These are phyloP conservation scores for Neocallimastix lanati DNA, from an alignment of 192 early-diverging fungal genomes.

Conservation along the genomic window DNA sequence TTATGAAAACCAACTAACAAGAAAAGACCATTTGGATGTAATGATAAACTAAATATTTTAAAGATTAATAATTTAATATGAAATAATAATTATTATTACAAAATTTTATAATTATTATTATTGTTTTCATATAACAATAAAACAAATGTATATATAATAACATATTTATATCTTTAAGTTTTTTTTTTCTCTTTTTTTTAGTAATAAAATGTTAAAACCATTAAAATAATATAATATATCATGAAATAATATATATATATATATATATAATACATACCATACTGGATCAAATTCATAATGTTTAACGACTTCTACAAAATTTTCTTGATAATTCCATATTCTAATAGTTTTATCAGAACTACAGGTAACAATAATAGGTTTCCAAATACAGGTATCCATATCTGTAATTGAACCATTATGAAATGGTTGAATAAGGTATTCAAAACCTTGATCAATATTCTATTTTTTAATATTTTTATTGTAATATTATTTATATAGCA, in stretches of 20 bases:
- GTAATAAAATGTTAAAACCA: no score
- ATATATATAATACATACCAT: slow-evolving; percentile 15
- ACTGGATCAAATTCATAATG: slow-evolving; percentile 24
- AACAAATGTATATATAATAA: no score
- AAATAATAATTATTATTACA: no score
- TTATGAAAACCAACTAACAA: slow-evolving; percentile 31
- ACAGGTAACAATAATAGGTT: slow-evolving; percentile 36
- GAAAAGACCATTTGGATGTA: slow-evolving; percentile 37
- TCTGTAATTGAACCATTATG: slow-evolving; percentile 24
- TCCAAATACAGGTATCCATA: slow-evolving; percentile 29
- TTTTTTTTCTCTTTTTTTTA: no score
- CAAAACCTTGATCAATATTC: slow-evolving; percentile 3
- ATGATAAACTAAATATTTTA: slow-evolving; percentile 18
- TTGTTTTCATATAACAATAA: no score
- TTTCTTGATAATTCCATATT: slow-evolving; percentile 46
- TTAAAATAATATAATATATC: no score
- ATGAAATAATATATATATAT: no score
- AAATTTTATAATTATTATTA: no score
- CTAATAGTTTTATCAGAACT: slow-evolving; percentile 28
- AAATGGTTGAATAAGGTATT: slow-evolving; percentile 22
- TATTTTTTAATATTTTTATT: neutral
- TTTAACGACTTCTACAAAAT: slow-evolving; percentile 26
- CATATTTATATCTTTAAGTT: no score
- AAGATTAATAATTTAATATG: no score
- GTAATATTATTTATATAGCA: no score